Conservation (phyloP, 352 stramenopile species). For the Globisporangium alternatum region DNA sequence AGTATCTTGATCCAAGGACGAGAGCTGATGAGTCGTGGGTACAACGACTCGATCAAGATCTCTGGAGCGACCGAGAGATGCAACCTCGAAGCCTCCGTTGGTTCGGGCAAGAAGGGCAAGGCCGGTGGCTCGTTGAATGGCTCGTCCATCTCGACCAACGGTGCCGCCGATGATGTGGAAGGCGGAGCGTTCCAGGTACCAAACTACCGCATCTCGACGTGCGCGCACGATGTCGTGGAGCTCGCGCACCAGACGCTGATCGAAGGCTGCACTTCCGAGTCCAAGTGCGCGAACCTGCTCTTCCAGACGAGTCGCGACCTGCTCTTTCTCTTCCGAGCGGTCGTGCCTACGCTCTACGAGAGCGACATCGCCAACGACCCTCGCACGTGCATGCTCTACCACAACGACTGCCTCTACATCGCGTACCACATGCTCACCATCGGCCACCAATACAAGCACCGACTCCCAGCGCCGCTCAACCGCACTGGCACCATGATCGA, state of each 20-base stretch:
- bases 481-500: constrained; percentile 76
- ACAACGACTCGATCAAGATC: constrained; percentile 65
- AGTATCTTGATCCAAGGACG: constrained; percentile 49
- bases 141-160: constrained; percentile 12
- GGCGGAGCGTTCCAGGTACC: constrained; percentile 62
- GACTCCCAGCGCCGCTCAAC: constrained; percentile 49
- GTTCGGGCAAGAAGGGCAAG: constrained; percentile 37
- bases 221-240: constrained; percentile 59
- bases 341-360: constrained; percentile 68
- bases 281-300: constrained; percentile 47
- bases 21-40: constrained; percentile 51
- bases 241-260: constrained; percentile 61
- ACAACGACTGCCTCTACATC: constrained; percentile 86
- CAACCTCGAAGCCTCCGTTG: constrained; percentile 39
- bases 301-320: constrained; percentile 80
- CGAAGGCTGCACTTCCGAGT: constrained; percentile 47
- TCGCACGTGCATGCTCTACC: constrained; percentile 70
- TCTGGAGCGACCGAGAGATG: constrained; percentile 48
- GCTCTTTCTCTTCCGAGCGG: constrained; percentile 65
- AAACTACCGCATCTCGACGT: constrained; percentile 57
- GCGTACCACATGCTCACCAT: constrained; percentile 79
- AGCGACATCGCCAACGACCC: constrained; percentile 63
- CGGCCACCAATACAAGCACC: constrained; percentile 67
- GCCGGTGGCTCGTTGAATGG: constrained; percentile 2
- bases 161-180: constrained; percentile 30